A percentile compares a stretch with the other conserved stretches of the same genome.
phyloP scores from a whole-genome alignment of 2,329 filamentous ascomycete genomes.

The Metarhizium robertsii region DNA sequence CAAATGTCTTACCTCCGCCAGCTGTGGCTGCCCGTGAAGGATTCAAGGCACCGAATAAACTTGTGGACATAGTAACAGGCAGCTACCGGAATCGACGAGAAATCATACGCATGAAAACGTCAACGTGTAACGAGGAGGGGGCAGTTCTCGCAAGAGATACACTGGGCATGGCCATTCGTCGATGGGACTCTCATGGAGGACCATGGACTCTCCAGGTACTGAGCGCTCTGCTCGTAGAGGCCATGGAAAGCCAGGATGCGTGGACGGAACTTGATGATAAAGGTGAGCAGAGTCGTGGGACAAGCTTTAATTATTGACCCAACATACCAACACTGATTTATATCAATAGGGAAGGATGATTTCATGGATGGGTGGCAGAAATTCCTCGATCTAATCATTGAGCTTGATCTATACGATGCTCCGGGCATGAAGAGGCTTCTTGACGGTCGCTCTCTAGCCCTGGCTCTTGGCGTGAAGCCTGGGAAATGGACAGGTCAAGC shows the following conservation, averaged over 20 bases:
- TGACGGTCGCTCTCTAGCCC: conserved; percentile 65
- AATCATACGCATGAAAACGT: conserved; percentile 54
- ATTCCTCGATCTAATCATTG: conserved; percentile 45
- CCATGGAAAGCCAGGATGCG: conserved; percentile 30
- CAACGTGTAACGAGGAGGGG: conserved; percentile 35
- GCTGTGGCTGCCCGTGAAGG: conserved; percentile 59
- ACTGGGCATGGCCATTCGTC: conserved; percentile 65
- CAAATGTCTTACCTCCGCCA: conserved; percentile 38
- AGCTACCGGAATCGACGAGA: conserved; percentile 52
- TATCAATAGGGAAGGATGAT: conserved; percentile 28
- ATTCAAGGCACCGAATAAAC: conserved; percentile 69
- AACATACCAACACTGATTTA: not conserved
- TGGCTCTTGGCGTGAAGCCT: conserved; percentile 58
- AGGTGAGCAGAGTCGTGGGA: conserved; percentile 25
- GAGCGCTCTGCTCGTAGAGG: conserved; percentile 57
- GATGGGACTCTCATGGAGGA: conserved; percentile 53
- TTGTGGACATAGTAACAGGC: conserved; percentile 57
- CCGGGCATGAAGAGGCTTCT: conserved; percentile 53
- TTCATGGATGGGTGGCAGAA: conserved; percentile 42
- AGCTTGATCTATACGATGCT: conserved; percentile 48
- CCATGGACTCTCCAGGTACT: conserved; percentile 66
- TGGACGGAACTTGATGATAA: conserved; percentile 19
- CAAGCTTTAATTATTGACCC: not conserved
- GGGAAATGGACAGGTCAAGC: conserved; percentile 80
- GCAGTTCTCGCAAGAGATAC: conserved; percentile 47